Base-by-base conservation (phyloP, 2,329 filamentous ascomycete genomes). In the Bimuria novae-zelandiae region DNA sequence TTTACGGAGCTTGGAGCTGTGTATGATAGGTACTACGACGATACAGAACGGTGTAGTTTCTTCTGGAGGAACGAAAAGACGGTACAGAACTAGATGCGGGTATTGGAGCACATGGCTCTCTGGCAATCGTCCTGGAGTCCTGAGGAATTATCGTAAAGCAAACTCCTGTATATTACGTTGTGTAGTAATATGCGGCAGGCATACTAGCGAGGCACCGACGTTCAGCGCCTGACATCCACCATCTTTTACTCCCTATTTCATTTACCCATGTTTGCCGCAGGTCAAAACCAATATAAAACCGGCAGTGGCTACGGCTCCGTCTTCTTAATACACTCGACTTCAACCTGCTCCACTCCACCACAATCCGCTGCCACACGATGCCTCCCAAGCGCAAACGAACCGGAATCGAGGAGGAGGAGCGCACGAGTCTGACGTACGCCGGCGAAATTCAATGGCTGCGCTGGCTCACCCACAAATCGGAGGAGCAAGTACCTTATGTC, bases 61-160 rank as follows among this genome's bases (percentile, higher is more conserved):
- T 59, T 49, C 11, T 44, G 44, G 36, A 32, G 48, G 12, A 51
- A 54, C 23, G 44, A 40, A 5, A 40, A 54, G 11, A 37, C 42
- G 11, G 51, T 56, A 14, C 56, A 59, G 32, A 54, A 59, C 21
- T 55, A 44, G n/a, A n/a, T n/a, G n/a, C n/a, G n/a, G n/a, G n/a
- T n/a, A n/a, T n/a, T n/a, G n/a, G n/a, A n/a, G n/a, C n/a, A n/a
- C n/a, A n/a, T n/a, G n/a, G n/a, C n/a, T n/a, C n/a, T n/a, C n/a
- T n/a, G n/a, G n/a, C 4, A 33, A n/a, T 33, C 30, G 30, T 30
- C 27, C 7, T 30, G 27, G 7, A 30, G 27, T 30, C n/a, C n/a
- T n/a, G n/a, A n/a, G n/a, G n/a, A n/a, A n/a, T n/a, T n/a, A n/a
- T n/a, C n/a, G n/a, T n/a, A n/a, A n/a, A n/a, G n/a, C n/a, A n/a